These are phyloP conservation scores for Boletus speciosus DNA, from an alignment of 768 basidiomycete genomes.

Conservation along the genomic window DNA sequence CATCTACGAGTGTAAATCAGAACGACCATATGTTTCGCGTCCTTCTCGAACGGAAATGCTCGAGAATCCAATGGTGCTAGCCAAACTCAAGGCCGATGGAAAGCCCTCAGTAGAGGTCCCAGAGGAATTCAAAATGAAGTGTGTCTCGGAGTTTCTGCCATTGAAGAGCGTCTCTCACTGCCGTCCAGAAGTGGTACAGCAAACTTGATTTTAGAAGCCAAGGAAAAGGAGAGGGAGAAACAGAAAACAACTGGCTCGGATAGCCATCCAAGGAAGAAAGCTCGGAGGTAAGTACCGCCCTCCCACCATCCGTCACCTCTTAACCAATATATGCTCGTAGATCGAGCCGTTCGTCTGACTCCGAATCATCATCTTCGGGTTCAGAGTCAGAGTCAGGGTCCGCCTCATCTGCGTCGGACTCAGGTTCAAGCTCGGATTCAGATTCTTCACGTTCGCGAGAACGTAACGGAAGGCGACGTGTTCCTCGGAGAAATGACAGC, in stretches of 20 bases:
- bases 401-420: conserved; percentile 26
- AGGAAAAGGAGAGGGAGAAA: conserved; percentile 70
- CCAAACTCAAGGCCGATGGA: conserved; percentile 65
- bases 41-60: conserved; percentile 86
- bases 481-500: conserved; percentile 26
- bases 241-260: conserved; percentile 29
- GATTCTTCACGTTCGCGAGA: conserved; percentile 44
- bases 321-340: conserved; percentile 14
- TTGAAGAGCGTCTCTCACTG: conserved; percentile 1
- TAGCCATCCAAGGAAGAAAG: conserved; percentile 33
- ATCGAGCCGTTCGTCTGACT: conserved; percentile 33
- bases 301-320: neutral
- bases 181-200: conserved; percentile 67
- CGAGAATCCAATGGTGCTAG: conserved; percentile 66
- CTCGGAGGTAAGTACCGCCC: conserved; percentile 40
- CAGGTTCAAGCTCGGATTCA: conserved; percentile 44
- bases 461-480: conserved; percentile 39
- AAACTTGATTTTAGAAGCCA: conserved; percentile 76
- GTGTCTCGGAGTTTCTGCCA: conserved; percentile 22
- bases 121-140: conserved; percentile 88
- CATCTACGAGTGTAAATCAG: conserved; percentile 84
- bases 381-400: conserved; percentile 21
- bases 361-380: conserved; percentile 17
- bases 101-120: conserved; percentile 82
- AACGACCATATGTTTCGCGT: conserved; percentile 80